Percentiles rank a stretch among this genome's conserved stretches.
phyloP scores from a whole-genome alignment of 1,139 yeast genomes.

The Citeromyces hawaiiensis region DNA sequence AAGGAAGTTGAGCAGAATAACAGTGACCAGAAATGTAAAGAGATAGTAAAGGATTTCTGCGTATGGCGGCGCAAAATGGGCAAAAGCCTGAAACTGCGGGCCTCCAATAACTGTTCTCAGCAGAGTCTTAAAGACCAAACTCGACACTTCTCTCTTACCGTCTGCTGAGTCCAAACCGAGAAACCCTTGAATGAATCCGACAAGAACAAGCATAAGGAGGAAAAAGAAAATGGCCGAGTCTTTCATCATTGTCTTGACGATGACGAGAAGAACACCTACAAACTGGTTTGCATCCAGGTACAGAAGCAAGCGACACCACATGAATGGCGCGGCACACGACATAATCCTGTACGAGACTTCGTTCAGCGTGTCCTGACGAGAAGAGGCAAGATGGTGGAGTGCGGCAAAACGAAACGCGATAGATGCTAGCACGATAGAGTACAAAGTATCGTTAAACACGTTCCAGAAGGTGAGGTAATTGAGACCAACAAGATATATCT shows the following conservation, averaged over 20 bases:
- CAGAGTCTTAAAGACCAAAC: constrained; percentile 48
- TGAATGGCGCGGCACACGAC: constrained; percentile 75
- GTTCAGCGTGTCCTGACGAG: constrained; percentile 29
- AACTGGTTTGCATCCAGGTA: constrained; percentile 71
- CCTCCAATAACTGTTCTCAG: constrained; percentile 61
- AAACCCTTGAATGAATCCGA: constrained; percentile 81
- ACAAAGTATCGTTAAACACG: constrained; percentile 63
- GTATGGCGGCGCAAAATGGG: constrained; percentile 70
- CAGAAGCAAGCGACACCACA: constrained; percentile 71
- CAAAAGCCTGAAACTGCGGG: constrained; percentile 60
- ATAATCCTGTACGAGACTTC: constrained; percentile 57
- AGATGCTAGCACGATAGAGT: constrained; percentile 36
- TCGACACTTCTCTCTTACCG: constrained; percentile 67
- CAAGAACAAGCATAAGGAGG: constrained; percentile 50
- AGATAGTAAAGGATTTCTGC: constrained; percentile 66
- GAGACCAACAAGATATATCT: constrained; percentile 65
- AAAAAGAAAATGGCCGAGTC: constrained; percentile 76
- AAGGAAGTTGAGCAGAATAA: constrained; percentile 65
- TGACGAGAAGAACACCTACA: constrained; percentile 84
- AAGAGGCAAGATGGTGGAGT: constrained; percentile 20
- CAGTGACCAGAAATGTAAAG: constrained; percentile 63
- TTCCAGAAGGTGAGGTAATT: constrained; percentile 71
- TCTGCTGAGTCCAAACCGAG: constrained; percentile 81
- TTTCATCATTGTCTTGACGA: constrained; percentile 74
- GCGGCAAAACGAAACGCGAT: constrained; percentile 45